Evolutionary conservation across 2,329 filamentous ascomycete species (phyloP).

Genomic region (Ustulina deusta): DNA sequence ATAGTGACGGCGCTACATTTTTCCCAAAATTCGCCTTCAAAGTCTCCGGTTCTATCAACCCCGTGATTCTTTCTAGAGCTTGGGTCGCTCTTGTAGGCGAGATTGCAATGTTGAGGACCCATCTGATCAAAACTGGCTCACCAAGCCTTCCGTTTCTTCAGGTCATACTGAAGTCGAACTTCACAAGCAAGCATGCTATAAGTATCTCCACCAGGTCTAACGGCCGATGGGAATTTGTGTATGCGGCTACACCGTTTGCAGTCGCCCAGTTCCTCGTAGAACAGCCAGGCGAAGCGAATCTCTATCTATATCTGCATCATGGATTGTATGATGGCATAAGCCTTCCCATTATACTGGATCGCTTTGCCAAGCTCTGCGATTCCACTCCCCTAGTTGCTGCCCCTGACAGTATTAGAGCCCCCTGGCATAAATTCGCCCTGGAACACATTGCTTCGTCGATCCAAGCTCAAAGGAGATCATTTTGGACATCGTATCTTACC

Average conservation of each 20-base stretch:
- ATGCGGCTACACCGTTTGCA: constrained; percentile 44
- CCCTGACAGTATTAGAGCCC: neutral
- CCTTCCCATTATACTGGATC: constrained; percentile 71
- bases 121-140: constrained; percentile 67
- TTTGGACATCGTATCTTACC: constrained; percentile 64
- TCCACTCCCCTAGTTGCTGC: neutral
- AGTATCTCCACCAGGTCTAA: constrained; percentile 30
- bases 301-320: constrained; percentile 79
- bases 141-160: constrained; percentile 70
- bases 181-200: constrained; percentile 49
- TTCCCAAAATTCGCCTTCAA: constrained; percentile 77
- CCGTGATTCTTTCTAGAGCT: constrained; percentile 62
- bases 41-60: constrained; percentile 56
- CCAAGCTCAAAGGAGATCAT: constrained; percentile 42
- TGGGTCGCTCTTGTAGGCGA: constrained; percentile 71
- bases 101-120: constrained; percentile 76
- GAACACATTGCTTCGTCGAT: constrained; percentile 40
- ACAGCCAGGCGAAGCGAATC: constrained; percentile 41
- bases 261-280: constrained; percentile 41
- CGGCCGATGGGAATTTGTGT: constrained; percentile 44
- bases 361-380: constrained; percentile 49
- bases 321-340: constrained; percentile 90
- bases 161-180: constrained; percentile 60
- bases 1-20: constrained; percentile 74
- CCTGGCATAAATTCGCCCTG: constrained; percentile 47